phyloP scores from a whole-genome alignment of 2,329 filamentous ascomycete species.

The Sporothrix mexicana region DNA sequence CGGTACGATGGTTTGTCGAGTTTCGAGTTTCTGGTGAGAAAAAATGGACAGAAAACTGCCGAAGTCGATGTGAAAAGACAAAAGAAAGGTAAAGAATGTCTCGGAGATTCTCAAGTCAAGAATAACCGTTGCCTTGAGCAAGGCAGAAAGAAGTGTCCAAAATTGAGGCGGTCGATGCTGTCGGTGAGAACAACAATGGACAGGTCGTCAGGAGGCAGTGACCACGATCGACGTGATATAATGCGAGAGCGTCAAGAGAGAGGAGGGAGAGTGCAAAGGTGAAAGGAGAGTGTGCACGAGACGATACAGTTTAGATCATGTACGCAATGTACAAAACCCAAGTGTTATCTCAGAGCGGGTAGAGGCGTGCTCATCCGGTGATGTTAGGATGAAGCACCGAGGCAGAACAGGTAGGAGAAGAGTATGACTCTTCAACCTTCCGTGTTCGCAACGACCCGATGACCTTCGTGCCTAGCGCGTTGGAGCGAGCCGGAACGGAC shows the following conservation, averaged over 20 bases:
- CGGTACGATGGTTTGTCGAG: slow-evolving; percentile 42
- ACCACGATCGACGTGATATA: slow-evolving; percentile 36
- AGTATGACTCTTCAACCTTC: slow-evolving; percentile 55
- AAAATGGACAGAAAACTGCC: slow-evolving; percentile 19
- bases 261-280: not conserved
- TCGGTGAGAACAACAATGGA: slow-evolving; percentile 18
- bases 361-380: slow-evolving; percentile 50
- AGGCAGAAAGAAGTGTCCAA: slow-evolving; percentile 17
- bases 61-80: slow-evolving; percentile 8
- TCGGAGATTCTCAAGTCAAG: not conserved
- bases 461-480: slow-evolving; percentile 31
- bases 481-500: slow-evolving; percentile 26
- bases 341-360: slow-evolving; percentile 30
- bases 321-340: slow-evolving; percentile 44
- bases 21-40: slow-evolving; percentile 5
- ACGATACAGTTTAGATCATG: slow-evolving; percentile 31
- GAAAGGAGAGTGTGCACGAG: slow-evolving; percentile 22
- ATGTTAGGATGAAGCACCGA: slow-evolving; percentile 44
- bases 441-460: slow-evolving; percentile 42
- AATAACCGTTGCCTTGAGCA: not conserved
- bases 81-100: slow-evolving; percentile 32
- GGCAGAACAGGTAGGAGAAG: slow-evolving; percentile 52
- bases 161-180: not conserved
- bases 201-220: not conserved
- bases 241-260: not conserved